Base-by-base conservation (phyloP, 2,329 filamentous ascomycete species). In the Lomentospora prolificans region DNA sequence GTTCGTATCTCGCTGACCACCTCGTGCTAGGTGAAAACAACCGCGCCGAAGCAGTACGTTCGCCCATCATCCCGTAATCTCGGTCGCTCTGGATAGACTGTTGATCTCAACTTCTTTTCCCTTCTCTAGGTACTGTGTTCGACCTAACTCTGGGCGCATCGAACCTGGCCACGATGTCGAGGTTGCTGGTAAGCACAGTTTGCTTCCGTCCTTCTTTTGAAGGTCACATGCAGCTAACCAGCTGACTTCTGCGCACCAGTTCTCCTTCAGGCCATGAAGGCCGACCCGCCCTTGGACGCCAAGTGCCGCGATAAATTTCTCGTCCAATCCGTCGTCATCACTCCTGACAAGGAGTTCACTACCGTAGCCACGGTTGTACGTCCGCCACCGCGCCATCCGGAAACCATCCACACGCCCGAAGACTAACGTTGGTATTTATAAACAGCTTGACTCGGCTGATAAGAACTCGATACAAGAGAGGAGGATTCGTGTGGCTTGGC, bases 301-400 rank as follows among this genome's bases (percentile, higher is more conserved):
- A 91, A 90, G 71, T 99, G 94, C 76, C 87, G 89, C 70, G 92
- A 97, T 80, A 97, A 97, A 76, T 97, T 97, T 72, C 82, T 97
- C 55, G 92, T 97, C 33, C 92, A 97, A 73, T 95, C 91, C 25
- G 89, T 95, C 51, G 78, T 84, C 53, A 88, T 96, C 61, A 86
- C 86, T 22, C 78, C 84, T 60, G 89, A 95, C 66, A 89, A 90
- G 73, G 90, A 96, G 65, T 89, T 89, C 64, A 78, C 79, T 30
- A 14, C 27, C 25, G 84, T 95, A 60, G 79, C 85, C 51, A 81
- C 88, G 50, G 89, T 96, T 66, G 90, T 95, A 79, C 64, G 86
- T 70, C 25, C 31, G 36, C 58, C 48, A 33, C 24, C 30, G 22
- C 61, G 53, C 25, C 9, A 5, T 9, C 6, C 25, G 22, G 36